Percentiles rank a stretch among this genome's conserved stretches.
Evolutionary conservation across 257 asterid genomes (phyloP).

Genomic region (Penstemon barbatus): DNA sequence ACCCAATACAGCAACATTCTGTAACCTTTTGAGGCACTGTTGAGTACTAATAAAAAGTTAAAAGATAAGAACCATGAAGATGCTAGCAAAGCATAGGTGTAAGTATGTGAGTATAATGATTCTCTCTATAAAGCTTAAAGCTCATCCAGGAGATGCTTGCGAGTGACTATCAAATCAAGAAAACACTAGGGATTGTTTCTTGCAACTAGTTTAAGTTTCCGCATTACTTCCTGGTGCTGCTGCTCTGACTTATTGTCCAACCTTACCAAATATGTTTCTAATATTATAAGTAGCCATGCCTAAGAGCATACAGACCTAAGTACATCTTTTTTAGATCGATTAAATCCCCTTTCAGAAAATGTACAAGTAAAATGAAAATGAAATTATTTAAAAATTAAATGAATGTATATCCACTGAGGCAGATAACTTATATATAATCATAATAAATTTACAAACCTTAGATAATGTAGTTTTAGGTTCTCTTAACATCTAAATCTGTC

Average conservation of each 20-base stretch:
- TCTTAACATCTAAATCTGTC: no score
- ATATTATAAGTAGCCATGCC: background rate
- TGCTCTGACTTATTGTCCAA: background rate
- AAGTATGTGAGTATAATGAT: background rate
- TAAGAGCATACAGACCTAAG: background rate
- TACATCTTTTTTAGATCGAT: background rate
- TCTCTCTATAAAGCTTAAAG: background rate
- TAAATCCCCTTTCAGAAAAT: no score
- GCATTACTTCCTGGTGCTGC: background rate
- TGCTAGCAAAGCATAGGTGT: slow-evolving; percentile 1
- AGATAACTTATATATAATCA: no score
- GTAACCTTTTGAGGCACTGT: background rate
- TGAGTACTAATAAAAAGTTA: background rate
- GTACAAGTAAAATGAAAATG: no score
- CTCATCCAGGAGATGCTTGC: background rate
- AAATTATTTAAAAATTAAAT: no score
- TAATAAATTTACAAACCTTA: no score
- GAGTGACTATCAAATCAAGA: background rate
- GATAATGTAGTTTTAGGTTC: no score
- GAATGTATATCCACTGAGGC: no score
- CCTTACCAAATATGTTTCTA: background rate
- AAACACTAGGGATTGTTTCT: background rate
- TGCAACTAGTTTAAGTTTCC: background rate
- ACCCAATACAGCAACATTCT: background rate
- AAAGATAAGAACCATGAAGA: background rate